Evolutionary conservation across 768 basidiomycete species (phyloP).

Genomic region (Pleurotus tuoliensis): DNA sequence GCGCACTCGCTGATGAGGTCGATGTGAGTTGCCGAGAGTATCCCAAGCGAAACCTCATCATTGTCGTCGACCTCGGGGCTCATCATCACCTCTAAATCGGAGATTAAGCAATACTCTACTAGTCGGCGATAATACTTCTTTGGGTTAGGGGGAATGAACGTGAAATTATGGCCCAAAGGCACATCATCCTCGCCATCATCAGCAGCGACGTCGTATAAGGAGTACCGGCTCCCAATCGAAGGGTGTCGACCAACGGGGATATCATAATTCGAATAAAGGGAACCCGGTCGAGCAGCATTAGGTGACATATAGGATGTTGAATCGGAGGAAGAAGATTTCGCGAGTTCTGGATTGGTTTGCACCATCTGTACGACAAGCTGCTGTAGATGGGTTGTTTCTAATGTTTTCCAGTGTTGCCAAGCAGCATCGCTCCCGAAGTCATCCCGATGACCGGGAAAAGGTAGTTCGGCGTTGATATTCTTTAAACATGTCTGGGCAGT

Average conservation of each 20-base stretch:
- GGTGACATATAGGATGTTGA: constrained; percentile 37
- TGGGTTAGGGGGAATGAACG: constrained; percentile 88
- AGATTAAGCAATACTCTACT: constrained; percentile 75
- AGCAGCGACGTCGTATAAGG: constrained; percentile 39
- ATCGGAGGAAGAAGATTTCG: constrained; percentile 70
- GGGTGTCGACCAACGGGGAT: constrained; percentile 41
- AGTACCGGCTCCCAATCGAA: constrained; percentile 68
- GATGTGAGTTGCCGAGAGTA: constrained; percentile 74
- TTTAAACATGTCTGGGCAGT: constrained; percentile 75
- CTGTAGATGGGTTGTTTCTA: constrained; percentile 80
- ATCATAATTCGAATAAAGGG: constrained; percentile 45
- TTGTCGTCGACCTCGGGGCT: constrained; percentile 90
- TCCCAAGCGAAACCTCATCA: constrained; percentile 92
- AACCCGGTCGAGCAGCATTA: constrained; percentile 47
- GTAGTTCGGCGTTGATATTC: constrained; percentile 78
- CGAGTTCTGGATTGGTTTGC: constrained; percentile 80
- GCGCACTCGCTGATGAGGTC: constrained; percentile 88
- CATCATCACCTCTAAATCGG: constrained; percentile 86
- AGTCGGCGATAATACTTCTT: constrained; percentile 82
- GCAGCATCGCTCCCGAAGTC: constrained; percentile 84
- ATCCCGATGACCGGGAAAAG: constrained; percentile 82
- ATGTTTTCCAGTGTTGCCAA: constrained; percentile 78
- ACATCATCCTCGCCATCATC: constrained; percentile 61
- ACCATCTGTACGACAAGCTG: constrained; percentile 88
- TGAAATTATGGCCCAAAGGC: constrained; percentile 73